Conservation (phyloP, 495 filamentous ascomycete genomes). For the Aspergillus diversus region DNA sequence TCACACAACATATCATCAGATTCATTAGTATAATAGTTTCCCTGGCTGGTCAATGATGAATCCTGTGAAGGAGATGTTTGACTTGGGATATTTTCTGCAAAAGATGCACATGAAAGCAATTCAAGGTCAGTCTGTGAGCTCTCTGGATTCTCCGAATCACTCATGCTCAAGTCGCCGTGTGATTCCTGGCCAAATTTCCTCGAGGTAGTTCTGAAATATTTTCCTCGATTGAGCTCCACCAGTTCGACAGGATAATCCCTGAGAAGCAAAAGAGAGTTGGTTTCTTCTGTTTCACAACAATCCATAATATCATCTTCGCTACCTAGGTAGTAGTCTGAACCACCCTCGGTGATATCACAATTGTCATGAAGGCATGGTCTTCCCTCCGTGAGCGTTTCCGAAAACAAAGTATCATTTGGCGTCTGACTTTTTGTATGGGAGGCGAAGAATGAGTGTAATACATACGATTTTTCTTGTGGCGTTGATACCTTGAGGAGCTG, state of each 20-base stretch:
- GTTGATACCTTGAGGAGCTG: slow-evolving; percentile 23
- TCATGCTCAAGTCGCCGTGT: background rate
- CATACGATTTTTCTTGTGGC: slow-evolving; percentile 13
- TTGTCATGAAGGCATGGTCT: background rate
- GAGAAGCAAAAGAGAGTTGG: background rate
- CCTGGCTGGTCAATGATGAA: background rate
- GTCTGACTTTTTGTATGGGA: background rate
- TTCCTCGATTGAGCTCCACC: background rate
- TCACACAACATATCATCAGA: slow-evolving; percentile 19
- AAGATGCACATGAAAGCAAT: background rate
- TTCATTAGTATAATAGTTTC: background rate
- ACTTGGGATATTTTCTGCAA: slow-evolving; percentile 4
- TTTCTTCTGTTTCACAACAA: background rate
- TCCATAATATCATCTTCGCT: background rate
- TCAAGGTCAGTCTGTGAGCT: background rate
- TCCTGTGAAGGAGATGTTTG: background rate
- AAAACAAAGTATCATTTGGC: slow-evolving; percentile 4
- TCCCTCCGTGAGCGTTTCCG: background rate
- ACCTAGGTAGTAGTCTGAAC: slow-evolving; percentile 10
- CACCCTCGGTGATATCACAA: background rate
- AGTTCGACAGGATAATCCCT: background rate
- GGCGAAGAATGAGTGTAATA: background rate
- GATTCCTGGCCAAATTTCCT: background rate
- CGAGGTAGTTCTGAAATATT: background rate
- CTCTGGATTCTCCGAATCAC: background rate